phyloP scores from a whole-genome alignment of 208 protist genomes.

The Leishmania amazonensis region DNA sequence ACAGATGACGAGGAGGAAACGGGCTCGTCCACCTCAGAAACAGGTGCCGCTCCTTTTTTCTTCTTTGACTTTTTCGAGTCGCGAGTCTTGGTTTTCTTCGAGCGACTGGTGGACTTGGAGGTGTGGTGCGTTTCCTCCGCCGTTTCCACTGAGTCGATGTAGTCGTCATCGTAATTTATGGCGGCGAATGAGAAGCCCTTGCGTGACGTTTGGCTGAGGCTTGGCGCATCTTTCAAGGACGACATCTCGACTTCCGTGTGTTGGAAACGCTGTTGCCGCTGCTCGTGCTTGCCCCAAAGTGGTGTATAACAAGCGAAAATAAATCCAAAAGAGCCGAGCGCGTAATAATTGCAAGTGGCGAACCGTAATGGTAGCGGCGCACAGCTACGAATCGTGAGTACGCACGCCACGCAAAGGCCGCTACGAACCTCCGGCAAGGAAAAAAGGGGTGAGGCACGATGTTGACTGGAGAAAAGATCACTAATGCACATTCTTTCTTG shows the following conservation, averaged over 20 bases:
- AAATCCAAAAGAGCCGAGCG: not conserved
- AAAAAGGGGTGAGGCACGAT: not conserved
- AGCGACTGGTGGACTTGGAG: slow-evolving; percentile 18
- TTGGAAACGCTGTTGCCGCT: not conserved
- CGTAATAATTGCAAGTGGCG: not conserved
- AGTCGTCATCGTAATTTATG: slow-evolving; percentile 58
- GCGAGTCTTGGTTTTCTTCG: slow-evolving; percentile 39
- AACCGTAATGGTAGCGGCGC: not conserved
- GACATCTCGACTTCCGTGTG: slow-evolving; percentile 4
- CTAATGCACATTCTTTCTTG: not conserved
- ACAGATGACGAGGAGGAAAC: slow-evolving; percentile 19
- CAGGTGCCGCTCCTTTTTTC: slow-evolving; percentile 23
- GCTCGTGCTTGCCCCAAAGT: not conserved
- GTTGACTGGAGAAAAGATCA: slow-evolving; percentile 1
- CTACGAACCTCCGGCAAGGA: not conserved
- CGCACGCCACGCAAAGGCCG: not conserved
- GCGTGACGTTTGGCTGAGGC: slow-evolving; percentile 35
- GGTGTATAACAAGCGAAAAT: not conserved
- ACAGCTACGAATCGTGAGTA: not conserved
- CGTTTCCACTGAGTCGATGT: slow-evolving; percentile 34
- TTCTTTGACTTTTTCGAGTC: slow-evolving; percentile 25
- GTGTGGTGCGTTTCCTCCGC: slow-evolving; percentile 19
- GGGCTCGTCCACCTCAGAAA: slow-evolving; percentile 8
- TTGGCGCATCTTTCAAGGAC: slow-evolving; percentile 45
- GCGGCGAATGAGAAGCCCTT: slow-evolving; percentile 30